These are phyloP conservation scores for Paecilomyces dactylethromorphus DNA, from an alignment of 2,329 filamentous ascomycete genomes.

Conservation along the genomic window DNA sequence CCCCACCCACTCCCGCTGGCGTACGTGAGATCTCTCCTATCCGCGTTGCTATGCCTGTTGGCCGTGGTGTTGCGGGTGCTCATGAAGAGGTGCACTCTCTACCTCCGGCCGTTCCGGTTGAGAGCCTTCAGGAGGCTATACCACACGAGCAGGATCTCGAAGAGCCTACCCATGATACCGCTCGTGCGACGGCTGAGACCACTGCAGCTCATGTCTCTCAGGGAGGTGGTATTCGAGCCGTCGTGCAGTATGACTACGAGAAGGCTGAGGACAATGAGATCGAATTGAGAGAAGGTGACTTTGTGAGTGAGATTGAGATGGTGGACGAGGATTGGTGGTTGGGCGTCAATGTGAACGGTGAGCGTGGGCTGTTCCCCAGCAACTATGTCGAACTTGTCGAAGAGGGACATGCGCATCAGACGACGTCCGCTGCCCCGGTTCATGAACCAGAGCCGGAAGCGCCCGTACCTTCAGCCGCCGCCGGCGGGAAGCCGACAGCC, in stretches of 20 bases:
- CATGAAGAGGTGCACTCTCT: slow-evolving; percentile 36
- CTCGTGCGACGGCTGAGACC: slow-evolving; percentile 54
- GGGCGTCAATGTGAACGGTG: slow-evolving; percentile 78
- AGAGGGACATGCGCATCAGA: slow-evolving; percentile 38
- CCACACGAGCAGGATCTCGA: slow-evolving; percentile 61
- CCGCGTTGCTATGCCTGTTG: slow-evolving; percentile 78
- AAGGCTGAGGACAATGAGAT: slow-evolving; percentile 97
- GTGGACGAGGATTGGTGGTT: slow-evolving; percentile 99
- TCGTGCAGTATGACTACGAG: slow-evolving; percentile 92
- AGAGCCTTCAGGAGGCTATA: slow-evolving; percentile 56
- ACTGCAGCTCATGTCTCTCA: slow-evolving; percentile 45
- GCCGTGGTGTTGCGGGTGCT: slow-evolving; percentile 48
- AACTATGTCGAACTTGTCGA: slow-evolving; percentile 91
- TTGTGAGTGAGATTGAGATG: slow-evolving; percentile 89
- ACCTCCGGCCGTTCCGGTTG: slow-evolving; percentile 50
- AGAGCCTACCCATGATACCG: slow-evolving; percentile 53
- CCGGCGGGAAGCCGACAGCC: slow-evolving; percentile 55
- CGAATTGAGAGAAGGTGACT: slow-evolving; percentile 80
- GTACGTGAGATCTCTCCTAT: slow-evolving; percentile 65
- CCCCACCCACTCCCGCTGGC: slow-evolving; percentile 42
- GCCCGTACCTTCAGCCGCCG: slow-evolving; percentile 28
- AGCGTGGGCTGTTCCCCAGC: slow-evolving; percentile 87
- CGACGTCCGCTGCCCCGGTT: slow-evolving; percentile 21
- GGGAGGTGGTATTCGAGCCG: slow-evolving; percentile 60
- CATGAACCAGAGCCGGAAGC: slow-evolving; percentile 27